These are phyloP conservation scores for Penicillium ucsense DNA, from an alignment of 495 filamentous ascomycete species.

Conservation along the genomic window DNA sequence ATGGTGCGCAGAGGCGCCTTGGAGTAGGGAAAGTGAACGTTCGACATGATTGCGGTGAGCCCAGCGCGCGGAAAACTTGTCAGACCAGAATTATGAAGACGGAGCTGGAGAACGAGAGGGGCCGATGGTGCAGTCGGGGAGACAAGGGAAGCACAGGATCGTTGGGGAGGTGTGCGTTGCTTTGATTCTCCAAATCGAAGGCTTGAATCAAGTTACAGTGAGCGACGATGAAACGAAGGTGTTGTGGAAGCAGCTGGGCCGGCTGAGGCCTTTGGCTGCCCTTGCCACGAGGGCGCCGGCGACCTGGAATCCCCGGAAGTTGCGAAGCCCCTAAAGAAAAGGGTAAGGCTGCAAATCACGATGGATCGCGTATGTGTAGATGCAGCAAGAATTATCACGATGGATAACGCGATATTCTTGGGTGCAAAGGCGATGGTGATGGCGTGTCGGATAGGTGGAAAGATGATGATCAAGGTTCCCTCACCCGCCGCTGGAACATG, in stretches of 20 bases:
- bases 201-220: constrained; percentile 5
- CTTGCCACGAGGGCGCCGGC: constrained; percentile 46
- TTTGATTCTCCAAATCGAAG: too few relatives aligned
- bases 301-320: constrained; percentile 34
- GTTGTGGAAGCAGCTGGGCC: constrained; percentile 33
- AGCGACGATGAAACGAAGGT: constrained; percentile 29
- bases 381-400: constrained; percentile 33
- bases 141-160: constrained; percentile 7
- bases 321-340: constrained; percentile 30
- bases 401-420: constrained; percentile 33
- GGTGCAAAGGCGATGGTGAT: constrained; percentile 23
- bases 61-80: constrained; percentile 8
- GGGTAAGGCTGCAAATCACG: constrained; percentile 15
- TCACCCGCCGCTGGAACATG: constrained; percentile 35
- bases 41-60: constrained; percentile 63
- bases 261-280: constrained; percentile 43
- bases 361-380: constrained; percentile 13
- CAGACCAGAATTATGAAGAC: constrained; percentile 4
- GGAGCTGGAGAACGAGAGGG: not conserved
- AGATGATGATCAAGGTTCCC: constrained; percentile 33
- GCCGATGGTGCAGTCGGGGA: constrained; percentile 3
- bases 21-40: constrained; percentile 83
- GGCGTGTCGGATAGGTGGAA: constrained; percentile 32
- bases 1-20: constrained; percentile 92
- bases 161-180: not conserved